Evolutionary conservation across 371 early-diverging fungal genomes (phyloP), one percentile per base, ranked within the genome.

Genomic region (Lichtheimia ornata): DNA sequence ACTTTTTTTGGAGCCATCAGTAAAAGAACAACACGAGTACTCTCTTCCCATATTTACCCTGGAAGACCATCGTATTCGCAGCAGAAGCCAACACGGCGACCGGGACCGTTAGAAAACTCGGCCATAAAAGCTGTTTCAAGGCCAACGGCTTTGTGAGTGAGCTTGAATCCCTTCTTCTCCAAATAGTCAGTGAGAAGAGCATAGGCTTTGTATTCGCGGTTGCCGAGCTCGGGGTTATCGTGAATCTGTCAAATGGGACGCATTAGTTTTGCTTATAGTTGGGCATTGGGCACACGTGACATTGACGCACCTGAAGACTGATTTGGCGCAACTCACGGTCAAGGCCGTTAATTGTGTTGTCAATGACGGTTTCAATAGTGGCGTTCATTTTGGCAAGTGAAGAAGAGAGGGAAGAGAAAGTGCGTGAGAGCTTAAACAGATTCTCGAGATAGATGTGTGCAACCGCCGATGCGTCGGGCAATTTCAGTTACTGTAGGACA

Each of bases 91-190:
- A 79, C 64, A 28, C 72, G 59, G 41, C 79, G 73, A 9, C 80
- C 83, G 3, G 63, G 50, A 18, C 78, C 77, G 40, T 76, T 76
- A 6, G 71, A 60, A 50, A 72, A 86, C 35, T 84, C 83, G 24
- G 89, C 87, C 14, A 84, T 69, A 66, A 90, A 90, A 0, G 88
- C 85, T 0, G 90, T 90, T 20, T 78, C 71, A 24, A 90, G 69
- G 2, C 76, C 83, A 59, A 74, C 85, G 3, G 77, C 85, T 3
- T 72, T 66, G 6, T 75, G 78, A 24, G 77, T 77, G 11, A 88
- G 72, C 11, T 70, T 62, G 65, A 86, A 88, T 1, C 87, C 88
- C 22, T 81, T 64, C 6, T 58, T 52, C 53, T 84, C 81, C 5
- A 90, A 67, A 56, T 81, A 88, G 15, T 81, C 71, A 2, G 83